Evolutionary conservation across 1,284 basidiomycete genomes (phyloP).

Genomic region (Boletus sp.): DNA sequence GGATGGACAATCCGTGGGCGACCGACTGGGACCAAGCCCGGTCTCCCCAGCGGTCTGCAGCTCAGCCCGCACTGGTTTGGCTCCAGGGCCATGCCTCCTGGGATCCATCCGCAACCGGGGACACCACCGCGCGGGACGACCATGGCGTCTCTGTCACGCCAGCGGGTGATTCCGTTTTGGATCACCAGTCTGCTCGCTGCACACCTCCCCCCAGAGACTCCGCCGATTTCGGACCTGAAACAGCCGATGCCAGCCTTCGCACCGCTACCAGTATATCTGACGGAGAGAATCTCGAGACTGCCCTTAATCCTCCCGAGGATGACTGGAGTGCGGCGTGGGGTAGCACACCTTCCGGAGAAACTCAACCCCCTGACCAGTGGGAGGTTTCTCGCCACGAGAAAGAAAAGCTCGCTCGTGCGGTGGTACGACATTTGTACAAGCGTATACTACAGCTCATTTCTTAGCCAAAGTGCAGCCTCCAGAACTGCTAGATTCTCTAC

Average conservation of each 20-base stretch:
- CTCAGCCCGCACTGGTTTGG: neutral
- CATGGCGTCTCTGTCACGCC: neutral
- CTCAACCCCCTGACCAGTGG: constrained; percentile 55
- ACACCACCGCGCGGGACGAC: constrained; percentile 1
- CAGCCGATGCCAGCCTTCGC: neutral
- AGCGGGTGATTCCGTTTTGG: neutral
- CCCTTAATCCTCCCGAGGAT: constrained; percentile 29
- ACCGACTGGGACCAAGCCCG: neutral
- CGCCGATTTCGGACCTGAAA: neutral
- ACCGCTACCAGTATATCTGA: neutral
- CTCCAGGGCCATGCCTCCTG: neutral
- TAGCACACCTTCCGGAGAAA: constrained; percentile 16
- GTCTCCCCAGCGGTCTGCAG: neutral
- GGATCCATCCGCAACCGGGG: neutral
- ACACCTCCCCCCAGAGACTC: neutral
- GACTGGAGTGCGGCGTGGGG: constrained; percentile 50
- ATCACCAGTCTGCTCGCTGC: constrained; percentile 3
- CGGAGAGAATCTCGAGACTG: constrained; percentile 24
- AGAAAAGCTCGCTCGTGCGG: constrained; percentile 53
- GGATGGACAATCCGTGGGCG: constrained; percentile 7
- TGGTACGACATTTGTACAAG: constrained; percentile 42
- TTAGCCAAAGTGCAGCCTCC: constrained; percentile 51
- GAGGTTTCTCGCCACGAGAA: constrained; percentile 57
- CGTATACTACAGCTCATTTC: constrained; percentile 20
- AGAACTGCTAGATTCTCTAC: constrained; percentile 54